Conservation (phyloP, 2,329 filamentous ascomycete genomes). For the Aurifilum marmelostoma region DNA sequence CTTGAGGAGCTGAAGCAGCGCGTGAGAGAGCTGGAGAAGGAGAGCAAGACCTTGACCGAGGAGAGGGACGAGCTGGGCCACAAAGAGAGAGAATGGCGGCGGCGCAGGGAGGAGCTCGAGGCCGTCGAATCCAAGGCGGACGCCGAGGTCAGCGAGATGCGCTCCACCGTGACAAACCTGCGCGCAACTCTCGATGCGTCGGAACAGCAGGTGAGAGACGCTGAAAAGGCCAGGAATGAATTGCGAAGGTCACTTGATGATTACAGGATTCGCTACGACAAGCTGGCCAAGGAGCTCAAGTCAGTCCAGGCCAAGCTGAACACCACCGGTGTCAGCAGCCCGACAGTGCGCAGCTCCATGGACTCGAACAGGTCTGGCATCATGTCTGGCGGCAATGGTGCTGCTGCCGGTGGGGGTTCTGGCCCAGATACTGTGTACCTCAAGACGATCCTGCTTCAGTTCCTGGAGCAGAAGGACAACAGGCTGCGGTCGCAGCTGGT, state of each 20-base stretch:
- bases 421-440: conserved; percentile 65
- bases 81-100: conserved; percentile 74
- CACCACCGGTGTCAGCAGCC: conserved; percentile 39
- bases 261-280: conserved; percentile 75
- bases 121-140: conserved; percentile 67
- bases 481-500: conserved; percentile 76
- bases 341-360: conserved; percentile 44
- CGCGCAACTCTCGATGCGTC: conserved; percentile 83
- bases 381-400: conserved; percentile 31
- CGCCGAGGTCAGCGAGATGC: conserved; percentile 76
- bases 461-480: conserved; percentile 79
- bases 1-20: conserved; percentile 82
- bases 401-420: conserved; percentile 30
- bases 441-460: conserved; percentile 81
- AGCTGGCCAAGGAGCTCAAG: conserved; percentile 70
- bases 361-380: conserved; percentile 51
- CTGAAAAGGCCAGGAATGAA: conserved; percentile 80
- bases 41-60: conserved; percentile 69
- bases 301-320: conserved; percentile 51
- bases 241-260: conserved; percentile 79
- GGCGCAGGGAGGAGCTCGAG: conserved; percentile 76
- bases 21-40: conserved; percentile 79
- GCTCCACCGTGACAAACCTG: conserved; percentile 75
- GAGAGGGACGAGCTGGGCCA: conserved; percentile 80
- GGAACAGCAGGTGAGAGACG: conserved; percentile 80